Base-by-base conservation (phyloP, 2,329 filamentous ascomycete species). In the Fusarium pseudograminearum region DNA sequence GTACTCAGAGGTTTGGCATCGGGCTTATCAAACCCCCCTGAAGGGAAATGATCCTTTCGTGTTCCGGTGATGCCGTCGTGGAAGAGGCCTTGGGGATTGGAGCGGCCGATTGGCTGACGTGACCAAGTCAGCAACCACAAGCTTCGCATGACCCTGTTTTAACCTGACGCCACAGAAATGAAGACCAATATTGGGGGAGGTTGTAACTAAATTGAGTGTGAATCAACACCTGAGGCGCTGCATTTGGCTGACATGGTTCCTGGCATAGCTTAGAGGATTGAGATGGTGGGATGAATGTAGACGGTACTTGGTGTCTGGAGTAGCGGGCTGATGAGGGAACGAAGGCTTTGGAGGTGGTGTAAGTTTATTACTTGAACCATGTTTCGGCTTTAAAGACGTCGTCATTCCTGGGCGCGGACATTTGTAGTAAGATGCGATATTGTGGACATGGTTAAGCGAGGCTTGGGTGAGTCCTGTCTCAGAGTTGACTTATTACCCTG, bases 81-180 rank as follows among this genome's bases (percentile, higher is more conserved):
- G 40, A 36, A 50, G 20, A 41, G 53, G 40, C 34, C 38, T 20
- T 54, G 41, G 52, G 46, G 46, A 58, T 36, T 18, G 33, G 50
- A 30, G 52, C 18, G 30, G n/a, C 30, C 31, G 36, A 48, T 62
- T 69, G 59, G 68, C 38, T 71, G 67, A 65, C 64, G 61, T 69
- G 68, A 69, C 65, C 64, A 61, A 57, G 55, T 71, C 68, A 71
- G 64, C 59, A 40, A 58, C 53, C 45, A 28, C 46, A 31, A 48
- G 57, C 54, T 46, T 66, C 61, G 56, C 57, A 61, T 67, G 62
- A 66, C 61, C 50, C 55, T 45, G 44, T 34, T 51, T 65, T 64
- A 65, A 59, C 22, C 31, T 51, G 48, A 47, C 45, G 33, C 54
- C 45, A 53, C 33, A 38, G 41, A 40, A 52, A 46, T 45, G 26